Percentiles rank a stretch among this genome's conserved stretches.
Conservation (phyloP, 441 rosid species). For the Sinapis alba region DNA sequence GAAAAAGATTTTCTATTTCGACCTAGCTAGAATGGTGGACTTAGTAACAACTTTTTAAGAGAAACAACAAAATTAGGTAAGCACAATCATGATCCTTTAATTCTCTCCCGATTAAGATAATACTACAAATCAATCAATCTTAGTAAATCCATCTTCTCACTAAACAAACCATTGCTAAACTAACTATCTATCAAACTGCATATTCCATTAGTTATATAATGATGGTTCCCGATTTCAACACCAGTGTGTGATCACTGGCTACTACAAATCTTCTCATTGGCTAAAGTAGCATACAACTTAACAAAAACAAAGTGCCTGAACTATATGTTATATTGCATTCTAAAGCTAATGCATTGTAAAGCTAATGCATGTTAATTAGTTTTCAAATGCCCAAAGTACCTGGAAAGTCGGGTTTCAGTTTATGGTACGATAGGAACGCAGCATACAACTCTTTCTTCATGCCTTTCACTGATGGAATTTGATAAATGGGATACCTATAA, state of each 20-base stretch:
- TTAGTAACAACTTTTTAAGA: not conserved
- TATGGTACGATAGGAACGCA: slow-evolving; percentile 53
- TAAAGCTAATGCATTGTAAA: slow-evolving; percentile 7
- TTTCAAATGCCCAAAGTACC: slow-evolving; percentile 36
- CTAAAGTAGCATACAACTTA: not conserved
- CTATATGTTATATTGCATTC: not conserved
- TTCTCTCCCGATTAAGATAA: slow-evolving; percentile 4
- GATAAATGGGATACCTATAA: slow-evolving; percentile 57
- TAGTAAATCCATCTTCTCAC: not conserved
- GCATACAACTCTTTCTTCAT: slow-evolving; percentile 44
- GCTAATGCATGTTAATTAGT: not conserved
- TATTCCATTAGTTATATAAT: not conserved
- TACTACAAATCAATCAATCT: slow-evolving; percentile 11
- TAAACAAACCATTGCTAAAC: not conserved
- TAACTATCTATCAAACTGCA: not conserved
- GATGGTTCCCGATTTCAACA: not conserved
- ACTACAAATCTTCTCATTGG: not conserved
- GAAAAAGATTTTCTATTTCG: not conserved
- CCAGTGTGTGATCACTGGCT: not conserved
- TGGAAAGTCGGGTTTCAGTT: slow-evolving; percentile 36
- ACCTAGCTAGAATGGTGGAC: not conserved
- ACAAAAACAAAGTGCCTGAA: slow-evolving; percentile 2
- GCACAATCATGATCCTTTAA: not conserved
- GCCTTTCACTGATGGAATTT: slow-evolving; percentile 40
- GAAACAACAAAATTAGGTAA: not conserved